A percentile compares a stretch with the other conserved stretches of the same genome.
phyloP scores from a whole-genome alignment of 257 asterid genomes.

The Penstemon barbatus region DNA sequence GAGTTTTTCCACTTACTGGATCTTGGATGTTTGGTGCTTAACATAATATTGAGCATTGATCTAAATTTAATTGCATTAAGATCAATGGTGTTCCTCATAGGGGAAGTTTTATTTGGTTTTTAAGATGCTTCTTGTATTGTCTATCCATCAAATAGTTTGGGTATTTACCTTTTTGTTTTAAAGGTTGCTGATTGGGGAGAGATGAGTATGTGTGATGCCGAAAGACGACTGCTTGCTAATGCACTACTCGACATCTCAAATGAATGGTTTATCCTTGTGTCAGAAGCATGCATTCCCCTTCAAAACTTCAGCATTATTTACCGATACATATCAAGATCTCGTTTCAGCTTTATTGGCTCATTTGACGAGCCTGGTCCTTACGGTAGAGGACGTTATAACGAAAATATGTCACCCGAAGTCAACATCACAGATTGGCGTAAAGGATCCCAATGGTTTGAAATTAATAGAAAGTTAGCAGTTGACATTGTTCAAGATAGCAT shows the following conservation, averaged over 20 bases:
- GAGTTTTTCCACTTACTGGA: background rate
- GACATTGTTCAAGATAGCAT: constrained; percentile 35
- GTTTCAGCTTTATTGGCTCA: constrained; percentile 49
- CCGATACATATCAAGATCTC: constrained; percentile 51
- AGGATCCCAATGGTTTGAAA: constrained; percentile 62
- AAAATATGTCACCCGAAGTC: constrained; percentile 42
- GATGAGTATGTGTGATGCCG: constrained; percentile 86
- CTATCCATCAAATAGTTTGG: background rate
- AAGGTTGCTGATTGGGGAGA: constrained; percentile 69
- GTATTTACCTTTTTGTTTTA: background rate
- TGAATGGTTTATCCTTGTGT: constrained; percentile 69
- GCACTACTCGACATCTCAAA: constrained; percentile 79
- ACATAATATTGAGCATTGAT: background rate
- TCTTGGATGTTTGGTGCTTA: background rate
- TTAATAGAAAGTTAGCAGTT: constrained; percentile 42
- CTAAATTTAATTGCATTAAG: background rate
- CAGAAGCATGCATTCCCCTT: constrained; percentile 66
- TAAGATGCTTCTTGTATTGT: background rate
- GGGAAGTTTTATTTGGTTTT: background rate
- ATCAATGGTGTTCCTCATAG: constrained; percentile 7
- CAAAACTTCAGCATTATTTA: constrained; percentile 47
- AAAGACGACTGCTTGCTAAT: constrained; percentile 74
- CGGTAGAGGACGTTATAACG: constrained; percentile 51
- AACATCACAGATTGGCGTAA: constrained; percentile 53
- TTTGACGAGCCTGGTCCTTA: constrained; percentile 50